Percentiles rank a stretch among this genome's conserved stretches.
These are phyloP conservation scores for Lentinus brumalis DNA, from an alignment of 768 basidiomycete species.

Conservation along the genomic window DNA sequence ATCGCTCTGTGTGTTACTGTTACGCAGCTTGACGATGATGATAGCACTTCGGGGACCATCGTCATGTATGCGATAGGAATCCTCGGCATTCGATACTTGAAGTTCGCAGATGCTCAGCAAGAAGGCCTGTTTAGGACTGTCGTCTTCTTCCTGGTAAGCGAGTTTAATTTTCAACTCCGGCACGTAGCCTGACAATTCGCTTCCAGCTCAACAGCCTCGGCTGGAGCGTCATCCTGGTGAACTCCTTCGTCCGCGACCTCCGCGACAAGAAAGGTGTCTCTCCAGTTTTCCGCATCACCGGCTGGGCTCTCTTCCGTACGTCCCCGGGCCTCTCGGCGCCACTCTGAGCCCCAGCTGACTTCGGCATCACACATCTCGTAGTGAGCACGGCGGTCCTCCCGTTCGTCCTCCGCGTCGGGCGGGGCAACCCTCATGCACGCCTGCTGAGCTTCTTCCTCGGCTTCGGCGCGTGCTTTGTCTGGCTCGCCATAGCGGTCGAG, in stretches of 20 bases:
- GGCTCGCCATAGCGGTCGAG: constrained; percentile 82
- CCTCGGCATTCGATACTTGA: constrained; percentile 6
- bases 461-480: constrained; percentile 74
- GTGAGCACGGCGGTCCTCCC: constrained; percentile 55
- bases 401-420: constrained; percentile 37
- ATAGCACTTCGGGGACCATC: constrained; percentile 42
- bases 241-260: constrained; percentile 57
- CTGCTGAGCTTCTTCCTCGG: constrained; percentile 67
- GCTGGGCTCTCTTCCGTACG: constrained; percentile 70
- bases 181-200: background rate
- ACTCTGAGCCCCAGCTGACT: background rate
- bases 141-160: constrained; percentile 11
- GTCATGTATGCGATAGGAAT: constrained; percentile 43
- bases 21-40: background rate
- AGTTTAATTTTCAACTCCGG: too few species aligned
- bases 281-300: constrained; percentile 53
- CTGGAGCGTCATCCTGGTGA: constrained; percentile 52
- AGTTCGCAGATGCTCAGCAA: background rate
- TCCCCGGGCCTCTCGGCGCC: constrained; percentile 3
- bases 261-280: constrained; percentile 72
- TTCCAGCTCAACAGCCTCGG: constrained; percentile 23
- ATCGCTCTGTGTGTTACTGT: too few species aligned
- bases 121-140: constrained; percentile 7
- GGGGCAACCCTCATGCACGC: constrained; percentile 46
- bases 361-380: constrained; percentile 24